A percentile compares a stretch with the other conserved stretches of the same genome.
These are phyloP conservation scores for Triadica sebifera DNA, from an alignment of 345 rosid genomes.

Conservation along the genomic window DNA sequence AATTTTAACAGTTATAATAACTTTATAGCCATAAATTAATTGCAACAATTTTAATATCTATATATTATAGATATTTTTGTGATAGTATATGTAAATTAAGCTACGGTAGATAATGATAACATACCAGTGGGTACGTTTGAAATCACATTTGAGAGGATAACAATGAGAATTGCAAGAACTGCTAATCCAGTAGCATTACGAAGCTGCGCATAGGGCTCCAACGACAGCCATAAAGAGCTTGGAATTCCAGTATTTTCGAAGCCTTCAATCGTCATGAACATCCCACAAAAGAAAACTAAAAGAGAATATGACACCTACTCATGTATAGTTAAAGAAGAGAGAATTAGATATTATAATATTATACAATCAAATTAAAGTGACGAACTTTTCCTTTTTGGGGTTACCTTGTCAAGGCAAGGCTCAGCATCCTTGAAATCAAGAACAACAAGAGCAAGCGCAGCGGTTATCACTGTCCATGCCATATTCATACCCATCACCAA, in stretches of 20 bases:
- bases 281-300: conserved; percentile 76
- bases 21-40: too few species aligned
- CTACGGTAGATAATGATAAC: not conserved
- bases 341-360: too few species aligned
- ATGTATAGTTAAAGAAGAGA: not conserved
- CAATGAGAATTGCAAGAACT: conserved; percentile 58
- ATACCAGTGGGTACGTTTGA: conserved; percentile 89
- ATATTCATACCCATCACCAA: conserved; percentile 65
- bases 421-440: conserved; percentile 83
- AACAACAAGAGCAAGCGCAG: conserved; percentile 73
- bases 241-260: conserved; percentile 84
- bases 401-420: conserved; percentile 74
- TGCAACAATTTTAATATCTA: too few species aligned
- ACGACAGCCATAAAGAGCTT: conserved; percentile 55
- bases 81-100: too few species aligned
- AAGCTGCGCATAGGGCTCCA: conserved; percentile 67
- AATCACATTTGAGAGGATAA: conserved; percentile 60
- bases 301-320: conserved; percentile 77
- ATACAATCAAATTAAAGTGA: not conserved
- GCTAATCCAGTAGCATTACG: conserved; percentile 44
- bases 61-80: too few species aligned
- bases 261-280: conserved; percentile 77
- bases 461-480: conserved; percentile 82
- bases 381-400: conserved; percentile 31
- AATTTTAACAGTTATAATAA: too few species aligned